Evolutionary conservation across 2,329 filamentous ascomycete genomes (phyloP), one percentile per base, ranked within the genome.

Genomic region (Aspergillus oerlinghausenensis): DNA sequence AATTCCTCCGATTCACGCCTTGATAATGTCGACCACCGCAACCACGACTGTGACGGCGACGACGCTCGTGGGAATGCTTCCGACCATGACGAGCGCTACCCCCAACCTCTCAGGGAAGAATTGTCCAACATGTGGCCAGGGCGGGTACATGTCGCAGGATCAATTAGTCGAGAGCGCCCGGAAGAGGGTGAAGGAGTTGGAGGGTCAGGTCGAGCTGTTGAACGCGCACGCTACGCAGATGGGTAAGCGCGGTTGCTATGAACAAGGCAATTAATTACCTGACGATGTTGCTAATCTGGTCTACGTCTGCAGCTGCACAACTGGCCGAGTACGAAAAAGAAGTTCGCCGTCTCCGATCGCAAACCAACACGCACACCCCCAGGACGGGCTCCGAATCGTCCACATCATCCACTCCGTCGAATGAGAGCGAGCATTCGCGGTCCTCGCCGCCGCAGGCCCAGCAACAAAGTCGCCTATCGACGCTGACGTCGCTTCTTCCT

Each of bases 251-350:
- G 29, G 11, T 32, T 11, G 29, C 11, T 14, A 11, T 7, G n/a
- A 21, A 7, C 42, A 7, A 42, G 6, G 25, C 25, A 26, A 7
- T 28, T 7, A 28, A 29, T 29, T 29, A 8, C n/a, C 40, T 21
- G 25, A 29, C 10, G 25, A 8, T 11, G 17, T 21, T 50, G 26
- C 48, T 28, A 32, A 50, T 21, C 17, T 21, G 48, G 19, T 8
- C 26, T 40, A n/a, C 29, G 19, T 29, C 9, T n/a, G 62, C 63
- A 82, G 82, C 79, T 50, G 78, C 80, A 63, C 84, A 77, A 69
- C 79, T 85, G 60, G 82, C 82, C 65, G 81, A 85, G 69, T 86
- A 86, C 70, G 84, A 87, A 75, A 83, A 86, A 61, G 82, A 86
- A 67, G 73, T 86, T 25, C 81, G 77, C 54, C 75, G 74, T 52